These are phyloP conservation scores for Exophiala mesophila DNA, from an alignment of 2,329 filamentous ascomycete genomes.

Conservation along the genomic window DNA sequence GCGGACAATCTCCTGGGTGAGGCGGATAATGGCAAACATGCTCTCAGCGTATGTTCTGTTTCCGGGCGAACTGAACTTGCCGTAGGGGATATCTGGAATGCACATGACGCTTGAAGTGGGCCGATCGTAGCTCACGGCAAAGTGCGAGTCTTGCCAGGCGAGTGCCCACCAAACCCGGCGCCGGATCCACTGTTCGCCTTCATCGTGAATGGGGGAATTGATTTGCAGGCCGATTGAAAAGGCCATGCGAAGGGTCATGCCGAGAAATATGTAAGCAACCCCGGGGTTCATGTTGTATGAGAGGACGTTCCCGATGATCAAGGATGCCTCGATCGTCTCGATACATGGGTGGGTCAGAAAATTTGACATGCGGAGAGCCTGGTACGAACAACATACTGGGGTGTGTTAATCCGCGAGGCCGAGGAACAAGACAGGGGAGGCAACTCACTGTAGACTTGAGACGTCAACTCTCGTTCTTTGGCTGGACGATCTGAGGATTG, in stretches of 20 bases:
- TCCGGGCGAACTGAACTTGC: slow-evolving; percentile 44
- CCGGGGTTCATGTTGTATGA: slow-evolving; percentile 62
- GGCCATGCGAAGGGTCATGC: slow-evolving; percentile 57
- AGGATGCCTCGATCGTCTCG: slow-evolving; percentile 57
- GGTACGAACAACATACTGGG: slow-evolving; percentile 59
- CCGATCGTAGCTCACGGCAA: slow-evolving; percentile 60
- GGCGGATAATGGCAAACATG: slow-evolving; percentile 51
- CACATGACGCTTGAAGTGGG: slow-evolving; percentile 52
- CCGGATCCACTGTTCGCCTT: slow-evolving; percentile 43
- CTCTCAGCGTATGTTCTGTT: slow-evolving; percentile 54
- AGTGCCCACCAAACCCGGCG: slow-evolving; percentile 54
- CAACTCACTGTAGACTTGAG: slow-evolving; percentile 55
- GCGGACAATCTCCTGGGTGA: slow-evolving; percentile 54
- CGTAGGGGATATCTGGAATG: slow-evolving; percentile 48
- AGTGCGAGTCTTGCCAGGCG: slow-evolving; percentile 60
- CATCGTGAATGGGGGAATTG: slow-evolving; percentile 47
- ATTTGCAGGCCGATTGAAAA: slow-evolving; percentile 58
- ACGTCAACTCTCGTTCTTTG: slow-evolving; percentile 58
- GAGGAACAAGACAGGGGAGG: slow-evolving; percentile 23
- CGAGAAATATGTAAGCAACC: slow-evolving; percentile 57
- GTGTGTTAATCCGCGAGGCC: slow-evolving; percentile 28
- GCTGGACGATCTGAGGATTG: slow-evolving; percentile 55
- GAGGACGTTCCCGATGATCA: slow-evolving; percentile 59
- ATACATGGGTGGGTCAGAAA: slow-evolving; percentile 58
- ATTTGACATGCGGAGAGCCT: slow-evolving; percentile 60